These are phyloP conservation scores for Lipomyces oligophaga DNA, from an alignment of 805 yeast genomes.

Conservation along the genomic window DNA sequence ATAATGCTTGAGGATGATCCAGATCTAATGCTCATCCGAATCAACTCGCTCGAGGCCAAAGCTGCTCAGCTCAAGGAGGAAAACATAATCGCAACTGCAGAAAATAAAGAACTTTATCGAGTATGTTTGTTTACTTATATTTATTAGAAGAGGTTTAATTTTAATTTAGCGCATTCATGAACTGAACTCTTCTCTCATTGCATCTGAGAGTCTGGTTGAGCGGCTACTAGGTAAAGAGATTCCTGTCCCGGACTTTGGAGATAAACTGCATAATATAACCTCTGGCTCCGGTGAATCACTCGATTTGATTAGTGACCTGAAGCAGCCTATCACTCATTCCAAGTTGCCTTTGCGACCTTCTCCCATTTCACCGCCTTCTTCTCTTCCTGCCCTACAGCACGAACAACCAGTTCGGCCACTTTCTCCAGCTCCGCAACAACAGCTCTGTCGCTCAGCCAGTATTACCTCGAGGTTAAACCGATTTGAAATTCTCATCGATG, in stretches of 20 bases:
- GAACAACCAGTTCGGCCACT: too few relatives aligned
- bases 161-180: constrained; percentile 23
- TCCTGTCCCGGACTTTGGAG: too few relatives aligned
- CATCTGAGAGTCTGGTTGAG: constrained; percentile 25
- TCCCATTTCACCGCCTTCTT: not conserved
- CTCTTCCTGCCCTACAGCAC: not conserved
- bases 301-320: too few relatives aligned
- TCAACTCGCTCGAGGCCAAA: constrained; percentile 12
- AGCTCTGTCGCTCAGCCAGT: constrained; percentile 3
- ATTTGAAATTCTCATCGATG: constrained; percentile 26
- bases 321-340: too few relatives aligned
- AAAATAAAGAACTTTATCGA: constrained; percentile 18
- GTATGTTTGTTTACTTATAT: not conserved
- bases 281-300: too few relatives aligned
- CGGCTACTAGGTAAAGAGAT: constrained; percentile 10
- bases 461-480: constrained; percentile 21
- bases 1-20: constrained; percentile 3
- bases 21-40: constrained; percentile 18
- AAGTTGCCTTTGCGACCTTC: not conserved
- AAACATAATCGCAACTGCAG: constrained; percentile 16
- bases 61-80: constrained; percentile 22
- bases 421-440: not conserved
- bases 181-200: constrained; percentile 23
- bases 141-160: not conserved
- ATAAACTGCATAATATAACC: too few relatives aligned